Base-by-base conservation (phyloP, 306 rosid species). In the Medicago ruthenica region DNA sequence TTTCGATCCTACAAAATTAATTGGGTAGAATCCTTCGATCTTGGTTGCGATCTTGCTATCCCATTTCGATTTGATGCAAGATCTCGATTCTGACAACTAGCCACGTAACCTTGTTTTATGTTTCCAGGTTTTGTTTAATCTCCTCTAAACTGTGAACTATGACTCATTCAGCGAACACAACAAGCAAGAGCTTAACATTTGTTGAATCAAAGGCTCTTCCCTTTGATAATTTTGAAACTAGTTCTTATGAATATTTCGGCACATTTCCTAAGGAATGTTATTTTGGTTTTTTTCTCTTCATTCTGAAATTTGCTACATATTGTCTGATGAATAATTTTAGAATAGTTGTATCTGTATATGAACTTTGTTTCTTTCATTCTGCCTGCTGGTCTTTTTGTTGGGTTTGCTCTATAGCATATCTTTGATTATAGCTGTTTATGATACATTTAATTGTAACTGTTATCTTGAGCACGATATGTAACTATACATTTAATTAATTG, bases 201-300 rank as follows among this genome's bases (percentile, higher is more conserved):
- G 31, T 62, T 40, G 40, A n/a, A 62, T n/a, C 48, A 37, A 67
- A 57, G 64, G 47, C n/a, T 48, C 18, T 57, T 12, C 68, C 9
- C 51, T 42, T 74, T 70, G 55, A 76, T 31, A 47, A 53, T 70
- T n/a, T 18, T 62, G 73, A 70, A 70, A 53, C 74, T 60, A 42
- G 27, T 61, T 70, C 5, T n/a, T 54, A 44, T 65, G 15, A 82
- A 45, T 36, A 65, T 16, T 50, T 62, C 60, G 14, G 60, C 44
- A 53, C 37, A 60, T 9, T 69, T 60, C 22, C 51, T 40, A 10
- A 61, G 67, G 67, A 42, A 31, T 70, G 18, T 75, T 12, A 34
- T 62, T 21, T 64, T 44, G 37, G 61, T 24, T 13, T n/a, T n/a
- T n/a, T 24, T 71, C 64, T 48, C 45, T 70, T 61, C 73, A 59